A percentile compares a stretch with the other conserved stretches of the same genome.
phyloP scores from a whole-genome alignment of 2,329 filamentous ascomycete genomes.

The Trichophyton benhamiae region DNA sequence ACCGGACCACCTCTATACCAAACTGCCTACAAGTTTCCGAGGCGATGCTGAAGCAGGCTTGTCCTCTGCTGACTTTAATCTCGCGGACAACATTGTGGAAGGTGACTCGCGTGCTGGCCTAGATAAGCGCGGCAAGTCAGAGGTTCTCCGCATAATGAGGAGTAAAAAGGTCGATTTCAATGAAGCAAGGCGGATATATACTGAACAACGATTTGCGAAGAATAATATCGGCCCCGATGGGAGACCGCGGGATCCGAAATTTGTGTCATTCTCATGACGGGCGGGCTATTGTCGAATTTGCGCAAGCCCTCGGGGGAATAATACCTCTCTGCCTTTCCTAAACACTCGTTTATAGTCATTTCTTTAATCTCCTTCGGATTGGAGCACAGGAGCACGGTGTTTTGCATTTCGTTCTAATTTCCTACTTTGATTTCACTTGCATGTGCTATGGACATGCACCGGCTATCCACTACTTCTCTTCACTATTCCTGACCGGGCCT shows the following conservation, averaged over 20 bases:
- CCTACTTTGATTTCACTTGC: not conserved
- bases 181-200: slow-evolving; percentile 75
- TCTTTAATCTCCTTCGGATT: not conserved
- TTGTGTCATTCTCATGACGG: slow-evolving; percentile 71
- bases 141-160: slow-evolving; percentile 87
- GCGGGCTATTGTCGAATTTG: not conserved
- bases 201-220: slow-evolving; percentile 72
- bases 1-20: slow-evolving; percentile 59
- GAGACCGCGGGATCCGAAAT: slow-evolving; percentile 79
- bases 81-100: slow-evolving; percentile 63
- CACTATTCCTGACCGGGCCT: not conserved
- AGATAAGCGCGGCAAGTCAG: slow-evolving; percentile 65
- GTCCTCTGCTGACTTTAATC: slow-evolving; percentile 69
- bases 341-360: not conserved
- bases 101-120: slow-evolving; percentile 71
- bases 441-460: not conserved
- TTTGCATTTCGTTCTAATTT: not conserved
- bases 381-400: not conserved
- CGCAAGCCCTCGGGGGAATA: too few species aligned
- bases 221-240: slow-evolving; percentile 85
- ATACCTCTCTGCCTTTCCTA: too few species aligned
- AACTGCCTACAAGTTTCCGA: slow-evolving; percentile 63
- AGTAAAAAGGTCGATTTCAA: slow-evolving; percentile 70
- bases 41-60: slow-evolving; percentile 82
- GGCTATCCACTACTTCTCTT: not conserved